A percentile compares a stretch with the other conserved stretches of the same genome.
Evolutionary conservation across 192 early-diverging fungal genomes (phyloP).

Genomic region (Backusella morwellensis): DNA sequence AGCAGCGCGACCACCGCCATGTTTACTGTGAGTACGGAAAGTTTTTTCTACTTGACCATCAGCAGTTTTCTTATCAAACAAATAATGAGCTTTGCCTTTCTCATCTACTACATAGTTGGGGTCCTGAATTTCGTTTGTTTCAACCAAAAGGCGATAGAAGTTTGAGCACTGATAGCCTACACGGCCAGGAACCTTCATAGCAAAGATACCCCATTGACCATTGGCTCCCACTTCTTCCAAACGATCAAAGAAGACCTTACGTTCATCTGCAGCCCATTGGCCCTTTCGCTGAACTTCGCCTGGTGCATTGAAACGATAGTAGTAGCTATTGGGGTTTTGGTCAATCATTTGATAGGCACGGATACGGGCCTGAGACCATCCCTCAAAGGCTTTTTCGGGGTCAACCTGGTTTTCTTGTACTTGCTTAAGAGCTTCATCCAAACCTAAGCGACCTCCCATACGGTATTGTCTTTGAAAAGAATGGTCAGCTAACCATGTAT

Average conservation of each 20-base stretch:
- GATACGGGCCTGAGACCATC: conserved; percentile 93
- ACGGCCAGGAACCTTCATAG: conserved; percentile 91
- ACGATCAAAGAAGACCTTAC: conserved; percentile 80
- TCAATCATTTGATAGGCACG: conserved; percentile 92
- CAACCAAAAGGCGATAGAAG: conserved; percentile 90
- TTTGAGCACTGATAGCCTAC: conserved; percentile 99
- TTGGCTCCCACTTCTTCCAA: conserved; percentile 87
- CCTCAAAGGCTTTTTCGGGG: conserved; percentile 87
- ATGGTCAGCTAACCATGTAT: background rate
- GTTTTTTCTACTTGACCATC: conserved; percentile 78
- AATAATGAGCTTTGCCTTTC: conserved; percentile 87
- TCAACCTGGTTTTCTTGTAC: conserved; percentile 77
- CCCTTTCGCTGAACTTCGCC: conserved; percentile 94
- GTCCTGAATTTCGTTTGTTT: conserved; percentile 84
- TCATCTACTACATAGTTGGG: conserved; percentile 91
- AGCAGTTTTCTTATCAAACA: conserved; percentile 84
- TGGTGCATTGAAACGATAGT: conserved; percentile 97
- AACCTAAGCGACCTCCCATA: conserved; percentile 68
- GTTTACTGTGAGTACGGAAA: conserved; percentile 77
- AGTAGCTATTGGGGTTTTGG: conserved; percentile 95
- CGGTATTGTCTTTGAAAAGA: conserved; percentile 43
- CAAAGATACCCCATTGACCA: conserved; percentile 97
- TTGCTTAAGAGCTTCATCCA: conserved; percentile 91
- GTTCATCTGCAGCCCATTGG: conserved; percentile 86
- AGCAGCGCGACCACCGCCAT: conserved; percentile 38